phyloP scores from a whole-genome alignment of 352 stramenopile species.

The Pythium graminicola region DNA sequence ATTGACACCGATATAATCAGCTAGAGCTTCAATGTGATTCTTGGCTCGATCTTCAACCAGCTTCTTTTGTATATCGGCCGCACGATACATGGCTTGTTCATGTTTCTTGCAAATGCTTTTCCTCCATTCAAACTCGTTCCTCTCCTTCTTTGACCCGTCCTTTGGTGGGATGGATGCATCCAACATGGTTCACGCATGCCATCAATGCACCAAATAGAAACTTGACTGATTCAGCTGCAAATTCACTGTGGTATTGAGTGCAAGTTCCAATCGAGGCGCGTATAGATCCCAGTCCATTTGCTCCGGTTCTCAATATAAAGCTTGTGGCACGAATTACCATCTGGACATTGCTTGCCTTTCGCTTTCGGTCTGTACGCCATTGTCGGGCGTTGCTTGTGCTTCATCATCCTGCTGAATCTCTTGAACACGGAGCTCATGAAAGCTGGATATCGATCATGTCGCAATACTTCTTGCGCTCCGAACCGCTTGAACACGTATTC shows the following conservation, averaged over 20 bases:
- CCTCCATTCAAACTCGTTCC: background rate
- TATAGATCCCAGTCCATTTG: slow-evolving; percentile 20
- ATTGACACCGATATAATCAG: background rate
- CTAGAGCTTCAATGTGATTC: background rate
- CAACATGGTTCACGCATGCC: slow-evolving; percentile 7
- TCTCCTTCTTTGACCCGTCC: background rate
- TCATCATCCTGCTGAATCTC: slow-evolving; percentile 16
- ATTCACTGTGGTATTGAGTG: slow-evolving; percentile 16
- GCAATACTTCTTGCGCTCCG: slow-evolving; percentile 12
- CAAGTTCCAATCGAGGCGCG: slow-evolving; percentile 10
- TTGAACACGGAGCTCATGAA: slow-evolving; percentile 18
- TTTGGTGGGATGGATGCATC: slow-evolving; percentile 1
- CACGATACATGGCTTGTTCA: slow-evolving; percentile 2
- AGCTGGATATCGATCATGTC: slow-evolving; percentile 15
- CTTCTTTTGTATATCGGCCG: slow-evolving; percentile 11
- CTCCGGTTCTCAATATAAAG: slow-evolving; percentile 6
- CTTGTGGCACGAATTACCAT: slow-evolving; percentile 12
- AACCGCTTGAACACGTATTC: slow-evolving; percentile 13
- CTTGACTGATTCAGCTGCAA: background rate
- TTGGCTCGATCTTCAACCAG: slow-evolving; percentile 7
- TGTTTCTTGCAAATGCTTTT: background rate
- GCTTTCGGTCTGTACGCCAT: slow-evolving; percentile 16
- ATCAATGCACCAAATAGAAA: slow-evolving; percentile 18
- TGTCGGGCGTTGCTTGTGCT: slow-evolving; percentile 6
- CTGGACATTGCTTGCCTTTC: slow-evolving; percentile 19